Conservation (phyloP, 768 basidiomycete species). For the Suillus americanus region DNA sequence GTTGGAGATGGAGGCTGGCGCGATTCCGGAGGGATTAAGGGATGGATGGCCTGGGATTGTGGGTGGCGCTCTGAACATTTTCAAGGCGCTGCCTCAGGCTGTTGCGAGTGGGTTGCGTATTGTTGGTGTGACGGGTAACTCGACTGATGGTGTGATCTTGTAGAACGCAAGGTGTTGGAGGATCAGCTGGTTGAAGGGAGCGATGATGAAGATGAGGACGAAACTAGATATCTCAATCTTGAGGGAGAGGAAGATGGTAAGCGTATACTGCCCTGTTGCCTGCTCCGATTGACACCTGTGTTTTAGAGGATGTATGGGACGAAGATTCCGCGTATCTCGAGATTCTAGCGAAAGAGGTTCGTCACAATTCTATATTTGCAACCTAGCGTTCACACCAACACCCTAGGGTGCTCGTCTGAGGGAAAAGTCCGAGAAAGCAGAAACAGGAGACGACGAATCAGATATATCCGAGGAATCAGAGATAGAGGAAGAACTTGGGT, state of each 20-base stretch:
- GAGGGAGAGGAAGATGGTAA: slow-evolving; percentile 64
- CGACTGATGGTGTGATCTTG: slow-evolving; percentile 7
- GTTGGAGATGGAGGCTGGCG: slow-evolving; percentile 62
- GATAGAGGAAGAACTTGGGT: slow-evolving; percentile 82
- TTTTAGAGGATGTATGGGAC: slow-evolving; percentile 83
- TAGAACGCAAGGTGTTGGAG: slow-evolving; percentile 64
- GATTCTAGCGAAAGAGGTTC: slow-evolving; percentile 79
- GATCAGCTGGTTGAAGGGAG: slow-evolving; percentile 44
- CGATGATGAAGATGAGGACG: slow-evolving; percentile 49
- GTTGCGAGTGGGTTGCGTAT: slow-evolving; percentile 56
- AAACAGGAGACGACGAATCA: slow-evolving; percentile 32
- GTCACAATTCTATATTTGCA: slow-evolving; percentile 11
- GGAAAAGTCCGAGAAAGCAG: slow-evolving; percentile 51
- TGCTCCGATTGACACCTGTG: neutral
- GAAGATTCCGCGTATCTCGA: slow-evolving; percentile 88
- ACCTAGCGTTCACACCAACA: neutral
- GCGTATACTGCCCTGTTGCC: slow-evolving; percentile 5
- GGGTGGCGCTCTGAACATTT: slow-evolving; percentile 65
- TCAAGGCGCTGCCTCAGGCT: slow-evolving; percentile 77
- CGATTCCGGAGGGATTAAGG: slow-evolving; percentile 57
- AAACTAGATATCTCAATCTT: slow-evolving; percentile 53
- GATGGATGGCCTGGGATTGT: slow-evolving; percentile 80
- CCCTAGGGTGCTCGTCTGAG: slow-evolving; percentile 71
- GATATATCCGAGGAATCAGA: slow-evolving; percentile 53
- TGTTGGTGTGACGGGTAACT: neutral